phyloP scores from a whole-genome alignment of 306 rosid species.

The Urtica urens region DNA sequence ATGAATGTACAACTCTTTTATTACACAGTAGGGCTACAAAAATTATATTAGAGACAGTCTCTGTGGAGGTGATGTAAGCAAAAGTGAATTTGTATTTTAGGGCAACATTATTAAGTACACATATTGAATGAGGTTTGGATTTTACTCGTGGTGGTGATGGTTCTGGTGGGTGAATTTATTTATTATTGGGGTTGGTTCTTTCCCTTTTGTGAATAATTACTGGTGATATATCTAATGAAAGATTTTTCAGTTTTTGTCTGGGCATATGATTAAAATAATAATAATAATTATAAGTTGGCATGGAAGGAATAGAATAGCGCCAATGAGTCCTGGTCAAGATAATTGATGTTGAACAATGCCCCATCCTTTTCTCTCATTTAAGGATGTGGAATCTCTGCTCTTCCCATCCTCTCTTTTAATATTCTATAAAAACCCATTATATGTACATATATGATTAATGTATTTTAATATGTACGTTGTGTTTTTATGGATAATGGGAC shows the following conservation, averaged over 20 bases:
- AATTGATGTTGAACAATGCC: conserved; percentile 49
- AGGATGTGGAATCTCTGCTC: conserved; percentile 72
- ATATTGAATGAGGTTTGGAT: conserved; percentile 58
- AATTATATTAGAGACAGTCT: conserved; percentile 31
- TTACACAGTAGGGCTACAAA: conserved; percentile 21
- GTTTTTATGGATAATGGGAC: conserved; percentile 20
- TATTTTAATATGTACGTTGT: conserved; percentile 20
- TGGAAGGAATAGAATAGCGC: conserved; percentile 42
- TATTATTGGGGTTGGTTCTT: conserved; percentile 16
- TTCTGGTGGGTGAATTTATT: neutral
- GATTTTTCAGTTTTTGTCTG: neutral
- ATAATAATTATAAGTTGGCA: conserved; percentile 26
- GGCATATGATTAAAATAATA: conserved; percentile 8
- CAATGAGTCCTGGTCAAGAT: conserved; percentile 50
- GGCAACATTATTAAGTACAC: no score
- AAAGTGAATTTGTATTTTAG: conserved; percentile 35
- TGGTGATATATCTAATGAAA: neutral
- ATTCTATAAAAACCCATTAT: conserved; percentile 1
- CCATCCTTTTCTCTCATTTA: conserved; percentile 60
- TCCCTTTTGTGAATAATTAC: conserved; percentile 7
- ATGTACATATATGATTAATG: neutral
- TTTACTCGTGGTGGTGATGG: conserved; percentile 33
- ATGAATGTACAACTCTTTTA: conserved; percentile 23
- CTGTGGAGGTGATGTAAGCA: conserved; percentile 60
- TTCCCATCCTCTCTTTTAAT: conserved; percentile 63